Evolutionary conservation across 305 asterid genomes (phyloP), one percentile per base, ranked within the genome.

Genomic region (Fraxinus floribunda): DNA sequence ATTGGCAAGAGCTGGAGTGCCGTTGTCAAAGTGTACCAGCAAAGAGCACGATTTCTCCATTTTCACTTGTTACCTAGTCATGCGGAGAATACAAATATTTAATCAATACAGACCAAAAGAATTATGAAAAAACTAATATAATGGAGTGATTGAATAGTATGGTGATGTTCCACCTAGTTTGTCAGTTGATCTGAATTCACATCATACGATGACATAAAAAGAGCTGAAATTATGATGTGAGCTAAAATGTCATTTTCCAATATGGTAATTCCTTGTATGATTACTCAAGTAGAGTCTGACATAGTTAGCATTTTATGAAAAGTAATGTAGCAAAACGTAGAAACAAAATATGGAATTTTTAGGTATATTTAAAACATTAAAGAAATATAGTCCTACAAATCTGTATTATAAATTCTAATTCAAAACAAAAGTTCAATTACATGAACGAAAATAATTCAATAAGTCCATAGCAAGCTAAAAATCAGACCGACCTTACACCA

Each of bases 11-110:
- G 98, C 97, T 18, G 99, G 92, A 4, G 97, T 88, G 81, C 97
- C 94, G 92, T 93, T 68, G 38, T 68, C 75, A 26, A 68, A 68
- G 38, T 68, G 75, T 68, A 68, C 75, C 75, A 68, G 75, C 88
- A 95, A 88, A 22, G 99, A 85, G 80, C 97, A 93, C 1, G 97
- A 91, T 83, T 91, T 94, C 92, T 95, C 99, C 99, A 94, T 95
- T 83, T 80, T 38, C 30, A 15, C 80, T 36, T 76, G 22, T 11
- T 77, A 74, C 77, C 81, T 80, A 29, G 18, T 13, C 16, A 68
- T 11, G 34, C 22, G 20, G 38, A 68, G 18, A 29, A 68, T 13
- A 10, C 75, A 68, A 13, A 13, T 68, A 29, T 68, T 29, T 24
- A 22, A 64, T 9, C 72, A 64, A 64, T 64, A 22, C 72, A 24